Conservation (phyloP, 768 basidiomycete species). For the Serendipita sp. region DNA sequence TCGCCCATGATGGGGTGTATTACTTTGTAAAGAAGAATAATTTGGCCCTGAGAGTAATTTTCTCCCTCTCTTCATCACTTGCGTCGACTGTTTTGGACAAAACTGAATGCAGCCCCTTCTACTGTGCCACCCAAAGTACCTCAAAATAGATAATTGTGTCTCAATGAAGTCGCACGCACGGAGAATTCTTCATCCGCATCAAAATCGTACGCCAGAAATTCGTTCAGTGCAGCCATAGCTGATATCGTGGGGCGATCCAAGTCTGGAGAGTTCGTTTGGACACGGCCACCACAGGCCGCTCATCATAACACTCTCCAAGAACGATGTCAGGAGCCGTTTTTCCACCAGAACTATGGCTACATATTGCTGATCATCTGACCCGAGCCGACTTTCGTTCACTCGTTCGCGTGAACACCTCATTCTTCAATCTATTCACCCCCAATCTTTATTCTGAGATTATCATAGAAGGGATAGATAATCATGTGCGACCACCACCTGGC, state of each 20-base stretch:
- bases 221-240: not conserved
- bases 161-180: not conserved
- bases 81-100: not conserved
- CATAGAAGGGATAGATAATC: not conserved
- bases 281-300: not conserved
- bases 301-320: not conserved
- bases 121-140: not conserved
- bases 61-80: not conserved
- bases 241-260: not conserved
- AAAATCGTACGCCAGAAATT: not conserved
- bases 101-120: not conserved
- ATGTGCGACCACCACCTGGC: not conserved
- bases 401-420: not conserved
- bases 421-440: not conserved
- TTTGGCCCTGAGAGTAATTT: not conserved
- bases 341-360: not conserved
- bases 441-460: not conserved
- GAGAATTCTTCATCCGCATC: not conserved
- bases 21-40: slow-evolving; percentile 6
- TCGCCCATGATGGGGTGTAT: not conserved
- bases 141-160: not conserved
- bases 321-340: not conserved
- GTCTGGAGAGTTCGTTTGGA: not conserved
- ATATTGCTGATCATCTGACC: not conserved
- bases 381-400: not conserved